Percentiles rank a stretch among this genome's conserved stretches.
Conservation (phyloP, 192 early-diverging fungal species). For the Funneliformis mosseae region DNA sequence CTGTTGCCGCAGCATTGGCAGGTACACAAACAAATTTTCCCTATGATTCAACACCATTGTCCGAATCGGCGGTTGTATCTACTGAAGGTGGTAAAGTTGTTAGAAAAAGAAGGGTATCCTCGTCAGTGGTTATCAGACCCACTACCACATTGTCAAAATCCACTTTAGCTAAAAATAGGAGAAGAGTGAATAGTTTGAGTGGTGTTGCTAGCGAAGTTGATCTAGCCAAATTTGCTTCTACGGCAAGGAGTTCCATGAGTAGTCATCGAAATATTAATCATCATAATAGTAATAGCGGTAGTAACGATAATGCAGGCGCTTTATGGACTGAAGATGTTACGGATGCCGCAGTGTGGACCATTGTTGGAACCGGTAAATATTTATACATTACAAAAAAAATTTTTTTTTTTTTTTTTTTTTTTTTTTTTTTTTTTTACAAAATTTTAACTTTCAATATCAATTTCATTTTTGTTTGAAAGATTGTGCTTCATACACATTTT, state of each 20-base stretch:
- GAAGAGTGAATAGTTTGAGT: slow-evolving; percentile 58
- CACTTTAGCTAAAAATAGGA: slow-evolving; percentile 40
- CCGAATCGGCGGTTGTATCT: slow-evolving; percentile 36
- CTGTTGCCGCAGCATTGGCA: slow-evolving; percentile 34
- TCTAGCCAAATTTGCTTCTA: slow-evolving; percentile 38
- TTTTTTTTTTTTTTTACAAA: slow-evolving; percentile 5
- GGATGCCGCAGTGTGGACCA: slow-evolving; percentile 92
- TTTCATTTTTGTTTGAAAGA: slow-evolving; percentile 38
- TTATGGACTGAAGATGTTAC: slow-evolving; percentile 80
- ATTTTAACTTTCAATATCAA: background rate
- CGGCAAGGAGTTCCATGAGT: slow-evolving; percentile 28
- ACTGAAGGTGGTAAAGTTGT: slow-evolving; percentile 36
- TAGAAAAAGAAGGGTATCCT: slow-evolving; percentile 47
- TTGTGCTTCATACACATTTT: slow-evolving; percentile 59
- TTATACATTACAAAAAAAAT: slow-evolving; percentile 22
- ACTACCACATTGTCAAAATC: slow-evolving; percentile 29
- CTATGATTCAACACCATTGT: slow-evolving; percentile 19
- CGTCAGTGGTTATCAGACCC: slow-evolving; percentile 44
- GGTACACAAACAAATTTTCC: slow-evolving; percentile 26
- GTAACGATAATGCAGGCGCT: slow-evolving; percentile 39
- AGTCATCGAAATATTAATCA: slow-evolving; percentile 13
- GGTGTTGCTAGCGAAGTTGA: slow-evolving; percentile 45
- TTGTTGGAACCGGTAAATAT: slow-evolving; percentile 77
- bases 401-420: slow-evolving; percentile 2
- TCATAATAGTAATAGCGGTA: background rate